phyloP scores from a whole-genome alignment of 108 stramenopile species.

The Skeletonema grethae region DNA sequence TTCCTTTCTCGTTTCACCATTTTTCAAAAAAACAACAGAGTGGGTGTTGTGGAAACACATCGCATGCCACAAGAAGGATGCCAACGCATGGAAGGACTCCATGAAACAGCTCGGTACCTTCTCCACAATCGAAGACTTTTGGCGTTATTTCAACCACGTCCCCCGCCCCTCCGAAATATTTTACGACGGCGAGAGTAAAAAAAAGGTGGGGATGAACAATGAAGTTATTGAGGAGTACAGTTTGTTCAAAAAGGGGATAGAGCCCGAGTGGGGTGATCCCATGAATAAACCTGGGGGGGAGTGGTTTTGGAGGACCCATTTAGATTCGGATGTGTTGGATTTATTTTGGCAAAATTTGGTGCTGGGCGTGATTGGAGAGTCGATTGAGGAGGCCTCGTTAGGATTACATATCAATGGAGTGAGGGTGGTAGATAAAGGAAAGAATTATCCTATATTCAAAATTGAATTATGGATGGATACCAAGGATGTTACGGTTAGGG shows the following conservation, averaged over 20 bases:
- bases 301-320: conserved; percentile 82
- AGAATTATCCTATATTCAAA: conserved; percentile 73
- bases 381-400: conserved; percentile 75
- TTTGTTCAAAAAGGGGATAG: conserved; percentile 93
- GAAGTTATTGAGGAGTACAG: conserved; percentile 90
- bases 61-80: conserved; percentile 58
- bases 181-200: conserved; percentile 83
- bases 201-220: conserved; percentile 70
- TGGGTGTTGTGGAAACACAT: conserved; percentile 92
- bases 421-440: conserved; percentile 90
- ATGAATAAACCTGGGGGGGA: conserved; percentile 88
- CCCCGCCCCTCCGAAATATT: conserved; percentile 85
- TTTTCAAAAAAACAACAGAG: conserved; percentile 43
- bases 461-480: conserved; percentile 90
- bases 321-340: conserved; percentile 81
- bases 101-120: conserved; percentile 86
- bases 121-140: conserved; percentile 90
- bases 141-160: conserved; percentile 88
- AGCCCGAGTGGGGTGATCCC: conserved; percentile 95
- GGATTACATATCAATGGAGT: conserved; percentile 83
- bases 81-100: conserved; percentile 83
- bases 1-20: no score
- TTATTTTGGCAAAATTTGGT: conserved; percentile 91
- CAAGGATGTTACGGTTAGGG: conserved; percentile 60
- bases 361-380: conserved; percentile 86